These are phyloP conservation scores for Hypholoma sublateritium DNA, from an alignment of 768 basidiomycete species.

Conservation along the genomic window DNA sequence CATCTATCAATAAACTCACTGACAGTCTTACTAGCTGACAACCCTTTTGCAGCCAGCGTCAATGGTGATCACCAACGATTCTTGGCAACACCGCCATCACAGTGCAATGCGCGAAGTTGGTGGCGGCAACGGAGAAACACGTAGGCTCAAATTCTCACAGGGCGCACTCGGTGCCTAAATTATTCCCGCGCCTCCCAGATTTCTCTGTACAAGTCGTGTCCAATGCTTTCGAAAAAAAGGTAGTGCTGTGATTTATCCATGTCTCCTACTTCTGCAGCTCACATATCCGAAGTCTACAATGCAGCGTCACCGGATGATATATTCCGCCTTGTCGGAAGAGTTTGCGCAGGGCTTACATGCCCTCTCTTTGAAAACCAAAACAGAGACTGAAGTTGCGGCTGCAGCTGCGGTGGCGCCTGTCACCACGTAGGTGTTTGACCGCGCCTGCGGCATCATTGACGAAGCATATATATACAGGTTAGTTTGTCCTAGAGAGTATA, in stretches of 20 bases:
- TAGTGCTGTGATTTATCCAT: slow-evolving; percentile 22
- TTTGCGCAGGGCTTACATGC: slow-evolving; percentile 73
- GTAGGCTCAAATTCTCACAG: slow-evolving; percentile 45
- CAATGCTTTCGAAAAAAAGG: slow-evolving; percentile 72
- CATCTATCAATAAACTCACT: slow-evolving; percentile 9
- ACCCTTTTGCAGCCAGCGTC: slow-evolving; percentile 58
- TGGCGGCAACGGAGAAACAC: slow-evolving; percentile 75
- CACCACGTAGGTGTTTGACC: slow-evolving; percentile 7
- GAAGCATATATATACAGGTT: background rate
- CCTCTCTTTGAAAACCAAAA: slow-evolving; percentile 73
- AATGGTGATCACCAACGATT: slow-evolving; percentile 76
- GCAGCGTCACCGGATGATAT: slow-evolving; percentile 81
- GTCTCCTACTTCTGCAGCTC: background rate
- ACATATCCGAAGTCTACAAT: slow-evolving; percentile 54
- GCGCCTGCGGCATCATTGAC: background rate
- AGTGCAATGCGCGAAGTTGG: slow-evolving; percentile 73
- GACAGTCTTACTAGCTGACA: slow-evolving; percentile 49
- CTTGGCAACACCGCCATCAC: slow-evolving; percentile 85
- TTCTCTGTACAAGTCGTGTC: slow-evolving; percentile 77
- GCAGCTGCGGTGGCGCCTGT: background rate
- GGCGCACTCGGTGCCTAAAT: slow-evolving; percentile 6
- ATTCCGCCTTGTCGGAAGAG: slow-evolving; percentile 71
- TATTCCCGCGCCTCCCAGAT: slow-evolving; percentile 36
- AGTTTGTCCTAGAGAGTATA: background rate
- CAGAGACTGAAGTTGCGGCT: slow-evolving; percentile 45